Conservation (phyloP, 2,329 filamentous ascomycete species). For the Geosmithia putterillii region DNA sequence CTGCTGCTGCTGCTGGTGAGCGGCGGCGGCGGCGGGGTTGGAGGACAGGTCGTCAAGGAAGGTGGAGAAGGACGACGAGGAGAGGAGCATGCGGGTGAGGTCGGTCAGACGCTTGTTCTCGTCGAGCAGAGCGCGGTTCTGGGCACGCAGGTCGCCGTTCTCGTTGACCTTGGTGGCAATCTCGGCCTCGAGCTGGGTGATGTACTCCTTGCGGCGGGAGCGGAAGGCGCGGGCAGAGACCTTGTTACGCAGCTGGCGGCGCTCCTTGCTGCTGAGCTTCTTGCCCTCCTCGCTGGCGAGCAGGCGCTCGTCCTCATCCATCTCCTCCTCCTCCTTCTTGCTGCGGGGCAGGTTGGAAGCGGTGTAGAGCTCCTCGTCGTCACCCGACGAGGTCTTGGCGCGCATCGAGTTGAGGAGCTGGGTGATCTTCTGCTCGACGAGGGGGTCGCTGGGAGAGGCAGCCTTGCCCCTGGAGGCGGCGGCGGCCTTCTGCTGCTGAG, state of each 20-base stretch:
- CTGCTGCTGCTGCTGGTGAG: too few species aligned
- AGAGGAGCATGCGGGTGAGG: constrained; percentile 69
- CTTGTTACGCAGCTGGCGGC: constrained; percentile 95
- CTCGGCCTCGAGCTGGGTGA: constrained; percentile 83
- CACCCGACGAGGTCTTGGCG: constrained; percentile 48
- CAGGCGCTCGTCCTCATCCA: constrained; percentile 94
- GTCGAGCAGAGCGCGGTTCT: constrained; percentile 72
- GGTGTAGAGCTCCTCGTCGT: constrained; percentile 30
- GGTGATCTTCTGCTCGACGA: constrained; percentile 86
- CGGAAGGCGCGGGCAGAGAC: constrained; percentile 96
- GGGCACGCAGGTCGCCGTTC: constrained; percentile 63
- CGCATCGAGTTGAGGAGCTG: constrained; percentile 89
- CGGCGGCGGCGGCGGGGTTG: constrained; percentile 37
- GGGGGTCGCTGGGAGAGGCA: constrained; percentile 47
- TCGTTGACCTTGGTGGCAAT: constrained; percentile 76
- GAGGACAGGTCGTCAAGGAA: constrained; percentile 61
- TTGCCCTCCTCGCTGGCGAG: constrained; percentile 96
- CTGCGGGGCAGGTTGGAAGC: constrained; percentile 58
- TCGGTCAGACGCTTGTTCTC: constrained; percentile 75
- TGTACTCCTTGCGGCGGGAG: constrained; percentile 98
- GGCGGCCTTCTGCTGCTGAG: constrained; percentile 35
- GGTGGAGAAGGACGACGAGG: constrained; percentile 70
- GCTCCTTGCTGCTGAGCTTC: constrained; percentile 97
- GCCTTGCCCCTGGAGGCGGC: constrained; percentile 36
- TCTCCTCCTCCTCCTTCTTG: constrained; percentile 94